Conservation (phyloP, 768 basidiomycete species). For the Artomyces pyxidatus region DNA sequence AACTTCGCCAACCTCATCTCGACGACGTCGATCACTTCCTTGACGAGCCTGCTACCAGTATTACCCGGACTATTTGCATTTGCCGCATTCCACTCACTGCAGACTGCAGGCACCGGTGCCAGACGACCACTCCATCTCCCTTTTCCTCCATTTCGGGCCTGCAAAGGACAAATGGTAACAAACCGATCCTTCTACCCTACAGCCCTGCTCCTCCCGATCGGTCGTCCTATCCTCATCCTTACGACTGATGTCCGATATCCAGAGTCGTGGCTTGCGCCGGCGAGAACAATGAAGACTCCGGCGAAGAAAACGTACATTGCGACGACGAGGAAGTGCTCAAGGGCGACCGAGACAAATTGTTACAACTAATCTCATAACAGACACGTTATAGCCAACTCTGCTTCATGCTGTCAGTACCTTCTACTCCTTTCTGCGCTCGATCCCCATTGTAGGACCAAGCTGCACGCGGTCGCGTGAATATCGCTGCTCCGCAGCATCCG, state of each 20-base stretch:
- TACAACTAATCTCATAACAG: conserved; percentile 72
- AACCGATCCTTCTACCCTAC: conserved; percentile 30
- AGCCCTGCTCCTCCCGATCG: conserved; percentile 53
- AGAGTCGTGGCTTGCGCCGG: conserved; percentile 38
- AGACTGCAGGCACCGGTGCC: conserved; percentile 70
- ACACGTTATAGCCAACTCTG: conserved; percentile 68
- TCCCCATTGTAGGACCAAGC: conserved; percentile 65
- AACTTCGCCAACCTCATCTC: conserved; percentile 21
- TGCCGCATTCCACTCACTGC: conserved; percentile 23
- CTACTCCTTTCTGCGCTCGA: not conserved
- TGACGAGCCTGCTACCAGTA: conserved; percentile 53
- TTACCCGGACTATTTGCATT: conserved; percentile 49
- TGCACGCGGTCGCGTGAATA: conserved; percentile 58
- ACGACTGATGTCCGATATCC: conserved; percentile 46
- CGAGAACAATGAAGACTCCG: conserved; percentile 32
- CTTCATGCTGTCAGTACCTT: conserved; percentile 52
- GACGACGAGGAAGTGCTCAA: conserved; percentile 68
- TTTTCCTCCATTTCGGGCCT: conserved; percentile 52
- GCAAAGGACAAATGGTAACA: conserved; percentile 28
- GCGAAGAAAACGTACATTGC: conserved; percentile 24
- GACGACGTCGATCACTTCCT: conserved; percentile 54
- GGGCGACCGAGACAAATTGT: conserved; percentile 59
- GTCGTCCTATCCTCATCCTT: conserved; percentile 77
- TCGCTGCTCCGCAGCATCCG: conserved; percentile 55
- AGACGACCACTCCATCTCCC: conserved; percentile 66